A percentile compares a stretch with the other conserved stretches of the same genome.
These are phyloP conservation scores for Kwoniella mangroviensis DNA, from an alignment of 768 basidiomycete genomes.

Conservation along the genomic window DNA sequence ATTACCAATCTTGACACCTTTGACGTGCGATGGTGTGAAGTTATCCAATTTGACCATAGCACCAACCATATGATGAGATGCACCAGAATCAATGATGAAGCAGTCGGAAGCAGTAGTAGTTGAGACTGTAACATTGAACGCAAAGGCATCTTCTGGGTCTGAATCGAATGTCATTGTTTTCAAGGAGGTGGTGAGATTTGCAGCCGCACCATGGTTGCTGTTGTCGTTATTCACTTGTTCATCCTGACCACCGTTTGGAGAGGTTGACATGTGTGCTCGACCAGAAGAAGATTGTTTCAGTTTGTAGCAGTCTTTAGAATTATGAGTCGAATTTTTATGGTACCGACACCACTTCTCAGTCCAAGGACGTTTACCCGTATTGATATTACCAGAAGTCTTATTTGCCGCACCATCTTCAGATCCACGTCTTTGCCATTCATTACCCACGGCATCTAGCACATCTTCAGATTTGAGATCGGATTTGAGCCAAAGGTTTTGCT, in stretches of 20 bases:
- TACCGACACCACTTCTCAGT: constrained; percentile 11
- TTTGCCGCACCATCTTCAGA: constrained; percentile 2
- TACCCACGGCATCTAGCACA: constrained; percentile 7
- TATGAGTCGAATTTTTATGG: constrained; percentile 2
- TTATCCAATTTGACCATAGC: no score
- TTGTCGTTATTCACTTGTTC: no score
- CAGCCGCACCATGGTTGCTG: no score
- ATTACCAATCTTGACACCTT: constrained; percentile 17
- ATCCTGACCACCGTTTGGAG: no score
- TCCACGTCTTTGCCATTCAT: no score
- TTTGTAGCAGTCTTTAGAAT: constrained; percentile 6
- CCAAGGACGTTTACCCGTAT: neutral
- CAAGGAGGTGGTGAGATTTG: no score
- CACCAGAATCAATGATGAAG: constrained; percentile 26
- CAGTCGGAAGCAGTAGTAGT: neutral
- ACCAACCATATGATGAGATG: constrained; percentile 26
- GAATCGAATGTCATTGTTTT: no score
- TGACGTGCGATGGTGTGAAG: no score
- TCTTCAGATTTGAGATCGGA: constrained; percentile 3
- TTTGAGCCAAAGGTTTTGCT: constrained; percentile 29
- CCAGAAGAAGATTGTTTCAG: neutral
- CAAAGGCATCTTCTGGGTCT: no score
- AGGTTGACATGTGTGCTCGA: neutral
- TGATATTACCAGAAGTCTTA: neutral
- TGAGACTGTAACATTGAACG: neutral